A percentile compares a stretch with the other conserved stretches of the same genome.
Conservation (phyloP, 139 green algal species). For the Monoraphidium neglectum region DNA sequence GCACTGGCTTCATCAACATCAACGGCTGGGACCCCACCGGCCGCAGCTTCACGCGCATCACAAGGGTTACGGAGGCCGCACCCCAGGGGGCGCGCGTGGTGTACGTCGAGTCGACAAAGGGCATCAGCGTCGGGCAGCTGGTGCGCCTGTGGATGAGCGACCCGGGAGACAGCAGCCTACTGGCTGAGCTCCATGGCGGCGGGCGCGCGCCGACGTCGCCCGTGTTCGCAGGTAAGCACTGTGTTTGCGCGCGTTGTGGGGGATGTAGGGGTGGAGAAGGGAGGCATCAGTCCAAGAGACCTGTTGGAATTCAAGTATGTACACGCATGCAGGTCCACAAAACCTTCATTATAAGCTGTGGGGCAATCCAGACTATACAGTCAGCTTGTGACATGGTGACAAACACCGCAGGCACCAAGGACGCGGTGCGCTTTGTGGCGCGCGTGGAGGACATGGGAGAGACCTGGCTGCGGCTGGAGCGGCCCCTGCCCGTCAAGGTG, state of each 20-base stretch:
- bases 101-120: no score
- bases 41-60: constrained; percentile 17
- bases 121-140: constrained; percentile 20
- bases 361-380: no score
- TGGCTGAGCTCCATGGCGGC: constrained; percentile 20
- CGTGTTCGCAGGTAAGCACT: no score
- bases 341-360: no score
- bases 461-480: constrained; percentile 11
- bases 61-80: neutral
- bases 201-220: no score
- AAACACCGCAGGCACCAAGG: neutral
- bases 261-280: no score
- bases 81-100: neutral
- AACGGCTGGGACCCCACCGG: constrained; percentile 23
- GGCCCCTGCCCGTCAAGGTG: constrained; percentile 17
- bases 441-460: constrained; percentile 10
- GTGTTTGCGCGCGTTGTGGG: no score
- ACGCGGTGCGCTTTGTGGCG: constrained; percentile 1
- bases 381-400: no score
- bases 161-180: constrained; percentile 9
- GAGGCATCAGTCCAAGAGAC: no score
- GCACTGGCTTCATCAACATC: constrained; percentile 26
- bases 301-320: no score
- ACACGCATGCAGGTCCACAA: no score
- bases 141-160: constrained; percentile 5